Evolutionary conservation across 2,329 filamentous ascomycete genomes (phyloP), one percentile per base, ranked within the genome.

Genomic region (Aspergillus bombycis): DNA sequence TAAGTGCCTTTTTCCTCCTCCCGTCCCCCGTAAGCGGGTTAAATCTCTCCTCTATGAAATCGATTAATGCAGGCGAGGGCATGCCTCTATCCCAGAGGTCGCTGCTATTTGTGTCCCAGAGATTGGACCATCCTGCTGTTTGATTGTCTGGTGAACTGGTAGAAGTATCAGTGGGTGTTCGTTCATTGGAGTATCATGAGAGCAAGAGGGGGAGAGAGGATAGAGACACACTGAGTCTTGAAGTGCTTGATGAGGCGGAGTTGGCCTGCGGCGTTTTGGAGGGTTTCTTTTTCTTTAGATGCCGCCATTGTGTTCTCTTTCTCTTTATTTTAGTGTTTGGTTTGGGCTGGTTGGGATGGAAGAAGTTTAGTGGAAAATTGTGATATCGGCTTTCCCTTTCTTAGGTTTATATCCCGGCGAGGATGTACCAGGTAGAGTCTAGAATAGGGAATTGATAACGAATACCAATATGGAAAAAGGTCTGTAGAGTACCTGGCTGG

Each of bases 71-170:
- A 6, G 73, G 69, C 2, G 72, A 75, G 5, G 73, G 64, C 54
- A 67, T 69, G 5, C 72, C 72, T 46, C 72, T 61, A 58, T 75
- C 72, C 72, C 73, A 74, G 14, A 74, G 61, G 23, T 64, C 58
- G 36, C 65, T 70, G 32, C 71, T 62, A 8, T 67, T 67, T 7
- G 64, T 56, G 19, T 75, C 68, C 62, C 64, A 72, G 26, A 67
- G 72, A 67, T 70, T 43, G 60, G 32, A 59, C 62, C 41, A 70
- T 58, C 32, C 71, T n/a, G 43, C 32, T n/a, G 54, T 38, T 34
- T 62, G 58, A 21, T 48, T 26, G 11, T 61, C 36, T 28, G 36
- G 30, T 9, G 55, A 23, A 28, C 58, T 63, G 48, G 7, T n/a
- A 7, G 36, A 19, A 19, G 36, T 19, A 4, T 41, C 19, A 41